phyloP scores from a whole-genome alignment of 768 basidiomycete species.

The Dioszegia crocea region DNA sequence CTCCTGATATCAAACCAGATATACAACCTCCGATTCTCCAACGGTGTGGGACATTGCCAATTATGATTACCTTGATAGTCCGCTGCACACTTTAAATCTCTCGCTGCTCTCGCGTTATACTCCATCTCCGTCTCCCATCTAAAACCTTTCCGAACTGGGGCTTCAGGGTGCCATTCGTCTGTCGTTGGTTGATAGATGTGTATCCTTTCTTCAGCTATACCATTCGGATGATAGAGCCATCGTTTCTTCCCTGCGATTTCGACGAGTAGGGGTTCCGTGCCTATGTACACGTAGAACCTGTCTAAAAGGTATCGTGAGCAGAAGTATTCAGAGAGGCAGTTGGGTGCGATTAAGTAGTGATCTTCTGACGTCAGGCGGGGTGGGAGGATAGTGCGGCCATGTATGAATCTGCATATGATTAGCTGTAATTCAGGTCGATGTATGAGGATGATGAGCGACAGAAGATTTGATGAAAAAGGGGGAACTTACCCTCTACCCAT shows the following conservation, averaged over 20 bases:
- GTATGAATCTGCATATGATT: background rate
- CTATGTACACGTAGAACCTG: background rate
- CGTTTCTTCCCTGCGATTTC: no score
- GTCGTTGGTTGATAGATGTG: background rate
- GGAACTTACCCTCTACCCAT: background rate
- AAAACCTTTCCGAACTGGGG: background rate
- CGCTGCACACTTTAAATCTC: background rate
- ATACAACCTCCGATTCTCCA: background rate
- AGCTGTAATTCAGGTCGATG: no score
- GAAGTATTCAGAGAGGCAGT: background rate
- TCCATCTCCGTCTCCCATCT: constrained; percentile 5
- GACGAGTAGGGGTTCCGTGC: background rate
- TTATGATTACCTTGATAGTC: constrained; percentile 9
- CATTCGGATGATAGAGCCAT: no score
- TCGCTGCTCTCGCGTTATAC: background rate
- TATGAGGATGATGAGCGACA: no score
- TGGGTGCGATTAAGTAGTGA: background rate
- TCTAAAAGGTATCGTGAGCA: background rate
- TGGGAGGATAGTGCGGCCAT: background rate
- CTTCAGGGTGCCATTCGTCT: no score
- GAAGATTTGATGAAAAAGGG: no score
- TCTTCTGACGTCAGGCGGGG: background rate
- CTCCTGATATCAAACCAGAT: constrained; percentile 17
- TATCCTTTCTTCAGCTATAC: background rate
- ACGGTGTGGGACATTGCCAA: constrained; percentile 1